Evolutionary conservation across 164 flowering plant genomes (phyloP), one percentile per base, ranked within the genome.

Genomic region (Cinnamomum chago): DNA sequence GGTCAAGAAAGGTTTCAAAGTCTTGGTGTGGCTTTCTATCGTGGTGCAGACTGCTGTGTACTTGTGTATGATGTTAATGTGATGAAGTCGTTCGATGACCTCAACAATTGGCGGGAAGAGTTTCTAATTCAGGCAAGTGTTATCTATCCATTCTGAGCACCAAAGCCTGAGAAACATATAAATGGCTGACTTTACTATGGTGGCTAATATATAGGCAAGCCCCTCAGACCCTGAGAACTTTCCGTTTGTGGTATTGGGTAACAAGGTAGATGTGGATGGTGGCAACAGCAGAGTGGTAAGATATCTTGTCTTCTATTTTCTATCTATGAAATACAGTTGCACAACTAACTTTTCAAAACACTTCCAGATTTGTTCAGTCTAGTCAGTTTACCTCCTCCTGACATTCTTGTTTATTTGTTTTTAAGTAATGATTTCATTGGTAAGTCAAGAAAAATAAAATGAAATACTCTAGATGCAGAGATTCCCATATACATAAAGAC

Each of bases 1-100:
- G 98, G 97, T 35, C 98, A 93, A 76, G 98, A 93, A 72, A 86
- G 98, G 77, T 93, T 93, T 79, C 98, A 93, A 82, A 93, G 97
- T 79, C 92, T 92, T 68, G 97, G 94, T 52, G 95, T 91, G 75
- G 97, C 97, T 52, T 93, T 93, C 75, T 92, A 93, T 78, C 90
- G 98, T 73, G 97, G 97, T 75, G 98, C 98, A 58, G 98, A 93
- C 78, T 91, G 96, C 77, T 93, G 98, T 82, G 95, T 93, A 78
- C 92, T 93, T 77, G 96, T 89, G 15, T 86, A 93, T 81, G 97
- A 93, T 86, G 97, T 93, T 65, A 93, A 93, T 82, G 92, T 90
- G 51, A 83, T 81, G 86, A 93, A 93, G 75, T 93, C 98, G 71
- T 93, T 93, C 77, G 97, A 93, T 1, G 83, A 88, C 75, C 92